These are phyloP conservation scores for Phialophora verrucosa DNA, from an alignment of 2,329 filamentous ascomycete species.

Conservation along the genomic window DNA sequence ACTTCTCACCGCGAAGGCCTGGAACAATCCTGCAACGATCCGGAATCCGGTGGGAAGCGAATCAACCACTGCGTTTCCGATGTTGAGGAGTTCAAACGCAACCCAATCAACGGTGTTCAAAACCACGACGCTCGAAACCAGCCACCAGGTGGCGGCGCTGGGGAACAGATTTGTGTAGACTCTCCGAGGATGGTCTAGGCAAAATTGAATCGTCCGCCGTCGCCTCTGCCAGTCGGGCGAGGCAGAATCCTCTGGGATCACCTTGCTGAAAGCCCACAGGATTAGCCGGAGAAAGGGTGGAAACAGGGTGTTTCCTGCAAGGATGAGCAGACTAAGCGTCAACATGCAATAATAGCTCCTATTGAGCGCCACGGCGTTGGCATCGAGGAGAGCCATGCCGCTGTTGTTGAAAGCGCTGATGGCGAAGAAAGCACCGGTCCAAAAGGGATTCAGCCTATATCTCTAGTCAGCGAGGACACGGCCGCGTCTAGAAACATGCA, in stretches of 20 bases:
- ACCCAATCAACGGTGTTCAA: conserved; percentile 63
- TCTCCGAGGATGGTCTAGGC: conserved; percentile 67
- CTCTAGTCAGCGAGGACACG: neutral
- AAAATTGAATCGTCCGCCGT: conserved; percentile 57
- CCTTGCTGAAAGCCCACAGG: conserved; percentile 62
- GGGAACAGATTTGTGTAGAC: conserved; percentile 70
- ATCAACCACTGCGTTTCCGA: conserved; percentile 56
- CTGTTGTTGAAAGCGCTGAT: conserved; percentile 59
- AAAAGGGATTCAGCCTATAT: conserved; percentile 50
- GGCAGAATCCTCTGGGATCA: conserved; percentile 48
- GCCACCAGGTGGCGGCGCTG: conserved; percentile 63
- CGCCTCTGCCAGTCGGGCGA: conserved; percentile 48
- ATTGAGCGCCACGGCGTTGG: conserved; percentile 50
- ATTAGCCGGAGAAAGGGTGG: conserved; percentile 63
- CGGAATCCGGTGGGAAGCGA: conserved; percentile 54
- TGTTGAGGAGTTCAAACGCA: conserved; percentile 49
- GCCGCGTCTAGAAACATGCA: neutral
- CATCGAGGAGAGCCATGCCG: conserved; percentile 56
- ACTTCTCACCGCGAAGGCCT: conserved; percentile 59
- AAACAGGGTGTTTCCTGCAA: conserved; percentile 53
- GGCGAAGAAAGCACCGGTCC: conserved; percentile 50
- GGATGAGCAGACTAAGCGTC: conserved; percentile 44
- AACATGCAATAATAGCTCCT: conserved; percentile 45
- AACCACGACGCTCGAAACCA: conserved; percentile 57
- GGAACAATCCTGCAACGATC: conserved; percentile 64